Evolutionary conservation across 75 land plant genomes (phyloP), one percentile per base, ranked within the genome.

Genomic region (Gnetum montanum): DNA sequence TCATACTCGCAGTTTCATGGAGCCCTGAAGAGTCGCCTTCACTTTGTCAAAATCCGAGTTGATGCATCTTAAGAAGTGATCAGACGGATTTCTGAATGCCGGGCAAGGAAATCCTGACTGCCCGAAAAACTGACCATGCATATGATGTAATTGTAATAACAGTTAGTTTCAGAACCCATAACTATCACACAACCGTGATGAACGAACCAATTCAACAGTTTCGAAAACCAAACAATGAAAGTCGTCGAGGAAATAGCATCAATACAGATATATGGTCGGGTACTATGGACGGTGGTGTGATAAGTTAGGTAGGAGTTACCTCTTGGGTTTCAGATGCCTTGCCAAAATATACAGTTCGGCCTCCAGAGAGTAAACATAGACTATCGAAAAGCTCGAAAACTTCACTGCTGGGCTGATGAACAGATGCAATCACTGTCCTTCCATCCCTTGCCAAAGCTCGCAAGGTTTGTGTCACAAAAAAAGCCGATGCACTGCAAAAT

Each of bases 51-150:
- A 89, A 62, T 89, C 95, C 11, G 90, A 67, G 49, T 89, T 89
- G 35, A 89, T 67, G 58, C 83, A 79, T 33, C 90, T 31, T 16
- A 89, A 79, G 60, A 81, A 89, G 74, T 89, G 95, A 59, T 89
- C 95, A 29, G 95, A 85, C 15, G 95, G 95, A 46, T 89, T 89
- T 43, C 90, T 70, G 25, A 85, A 54, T 48, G 90, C 50, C 43
- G 95, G 95, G 59, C 95, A 89, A 29, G 90, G 95, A 29, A 85
- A 89, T 1, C 95, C 95, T 53, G 90, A 86, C 62, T 71, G 78
- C 19, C 71, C 68, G 62, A 85, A 89, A 73, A 89, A 89, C 95
- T 89, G 30, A 65, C 10, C 4, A 57, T 22, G 44, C 23, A 66
- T 46, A 70, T 0, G 1, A 55, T 16, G 29, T 20, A 48, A 29